Evolutionary conservation across 805 yeast genomes (phyloP), one percentile per base, ranked within the genome.

Genomic region (Myxozyma vanderwaltii): DNA sequence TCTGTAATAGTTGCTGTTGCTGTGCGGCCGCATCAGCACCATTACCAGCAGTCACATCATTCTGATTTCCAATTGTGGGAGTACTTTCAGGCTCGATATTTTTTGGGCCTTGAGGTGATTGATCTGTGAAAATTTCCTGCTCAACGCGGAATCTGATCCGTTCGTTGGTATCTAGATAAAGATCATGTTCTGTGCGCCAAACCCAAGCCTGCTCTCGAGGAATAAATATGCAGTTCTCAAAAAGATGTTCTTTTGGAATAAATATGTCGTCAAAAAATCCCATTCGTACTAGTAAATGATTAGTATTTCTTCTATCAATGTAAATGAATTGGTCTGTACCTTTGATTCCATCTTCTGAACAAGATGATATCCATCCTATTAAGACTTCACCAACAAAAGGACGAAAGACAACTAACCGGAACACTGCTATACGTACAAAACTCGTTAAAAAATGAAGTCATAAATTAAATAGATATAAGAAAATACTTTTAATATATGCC

Each of bases 311-410:
- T n/a, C 6, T 31, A 26, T 8, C 21, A 27, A 51, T 15, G 54
- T 15, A 13, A 50, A 29, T 21, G 39, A 41, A 38, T 10, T 19
- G 26, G 38, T 69, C 51, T 13, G 72, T 69, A 19, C 78, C 85
- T 71, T 89, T 87, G 61, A 94, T 83, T 1, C 99, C 99, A 54
- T 91, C 95, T 23, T 84, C 81, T 3, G 91, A 81, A 75, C 96
- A 89, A 66, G 90, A 88, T 43, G 90, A 85, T 35, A 94, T 89
- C 92, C 96, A 90, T 1, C 99, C 99, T 0, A 91, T 86, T 26
- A 94, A 72, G 6, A 92, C 83, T 71, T 94, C 99, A 8, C 99
- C 99, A 0, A 89, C 85, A 73, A 92, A 92, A 0, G 99, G 99
- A 65, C 91, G 88, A 80, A 94, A 94, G 1, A 92, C 86, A 8